phyloP scores from a whole-genome alignment of 371 early-diverging fungal species.

The Mucor racemosus region DNA sequence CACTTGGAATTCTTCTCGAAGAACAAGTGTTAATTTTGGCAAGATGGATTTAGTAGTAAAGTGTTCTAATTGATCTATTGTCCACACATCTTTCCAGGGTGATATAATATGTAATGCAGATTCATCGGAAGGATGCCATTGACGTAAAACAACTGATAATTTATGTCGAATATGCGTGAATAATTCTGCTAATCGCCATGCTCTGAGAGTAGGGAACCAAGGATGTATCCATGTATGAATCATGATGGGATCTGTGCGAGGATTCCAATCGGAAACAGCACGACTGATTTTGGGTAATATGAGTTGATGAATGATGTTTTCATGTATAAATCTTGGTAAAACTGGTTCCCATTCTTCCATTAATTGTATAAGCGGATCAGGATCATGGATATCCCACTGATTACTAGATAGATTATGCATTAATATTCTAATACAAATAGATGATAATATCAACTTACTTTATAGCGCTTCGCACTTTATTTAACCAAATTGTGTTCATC shows the following conservation, averaged over 20 bases:
- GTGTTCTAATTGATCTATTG: conserved; percentile 58
- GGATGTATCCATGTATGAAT: conserved; percentile 85
- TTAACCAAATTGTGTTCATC: conserved; percentile 80
- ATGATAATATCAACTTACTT: conserved; percentile 56
- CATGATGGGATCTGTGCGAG: conserved; percentile 67
- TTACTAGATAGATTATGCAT: conserved; percentile 53
- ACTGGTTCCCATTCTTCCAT: conserved; percentile 78
- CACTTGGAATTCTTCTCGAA: conserved; percentile 71
- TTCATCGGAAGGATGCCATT: conserved; percentile 76
- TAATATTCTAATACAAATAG: conserved; percentile 13
- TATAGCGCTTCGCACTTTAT: conserved; percentile 76
- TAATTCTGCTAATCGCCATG: conserved; percentile 60
- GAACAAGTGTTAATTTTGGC: conserved; percentile 68
- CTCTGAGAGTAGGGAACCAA: conserved; percentile 78
- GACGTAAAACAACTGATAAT: conserved; percentile 57
- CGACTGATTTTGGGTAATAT: conserved; percentile 74
- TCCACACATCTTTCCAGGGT: conserved; percentile 79
- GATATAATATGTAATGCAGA: conserved; percentile 59
- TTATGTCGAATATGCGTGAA: conserved; percentile 70
- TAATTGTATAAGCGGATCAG: conserved; percentile 68
- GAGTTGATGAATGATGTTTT: conserved; percentile 78
- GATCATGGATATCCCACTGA: conserved; percentile 72
- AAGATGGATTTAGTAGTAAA: conserved; percentile 66
- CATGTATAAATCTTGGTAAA: conserved; percentile 74
- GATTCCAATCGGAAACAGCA: conserved; percentile 74